phyloP scores from a whole-genome alignment of 1,139 yeast genomes.

The Candida tropicalis region DNA sequence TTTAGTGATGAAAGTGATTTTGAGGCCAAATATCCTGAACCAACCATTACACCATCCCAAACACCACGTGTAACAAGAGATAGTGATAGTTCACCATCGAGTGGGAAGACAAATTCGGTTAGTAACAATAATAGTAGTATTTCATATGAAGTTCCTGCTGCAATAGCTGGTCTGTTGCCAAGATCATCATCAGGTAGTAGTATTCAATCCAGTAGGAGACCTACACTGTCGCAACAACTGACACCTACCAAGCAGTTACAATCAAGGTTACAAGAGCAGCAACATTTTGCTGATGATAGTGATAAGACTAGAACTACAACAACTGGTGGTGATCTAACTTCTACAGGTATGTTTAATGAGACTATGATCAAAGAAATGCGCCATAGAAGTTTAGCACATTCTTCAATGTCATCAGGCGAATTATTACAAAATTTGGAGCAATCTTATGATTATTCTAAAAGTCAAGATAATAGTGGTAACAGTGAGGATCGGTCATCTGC shows the following conservation, averaged over 20 bases:
- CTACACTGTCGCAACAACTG: constrained; percentile 1
- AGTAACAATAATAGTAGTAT: constrained; percentile 2
- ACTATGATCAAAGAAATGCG: constrained; percentile 17
- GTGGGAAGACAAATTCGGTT: constrained; percentile 3
- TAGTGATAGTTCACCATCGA: constrained; percentile 6
- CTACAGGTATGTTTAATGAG: constrained; percentile 12
- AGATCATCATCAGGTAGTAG: constrained; percentile 7
- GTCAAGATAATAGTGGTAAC: constrained; percentile 9
- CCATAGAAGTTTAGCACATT: constrained; percentile 18
- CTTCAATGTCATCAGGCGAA: constrained; percentile 42
- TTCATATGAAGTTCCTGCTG: constrained; percentile 9
- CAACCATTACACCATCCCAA: constrained; percentile 16
- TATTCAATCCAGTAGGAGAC: neutral
- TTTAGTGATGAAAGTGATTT: constrained; percentile 20
- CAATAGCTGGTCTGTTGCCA: constrained; percentile 15
- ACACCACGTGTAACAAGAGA: constrained; percentile 12
- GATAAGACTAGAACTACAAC: neutral
- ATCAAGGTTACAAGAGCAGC: constrained; percentile 4
- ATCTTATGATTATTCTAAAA: constrained; percentile 14
- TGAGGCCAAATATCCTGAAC: constrained; percentile 16
- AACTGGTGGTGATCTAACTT: neutral
- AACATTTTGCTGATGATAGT: constrained; percentile 6
- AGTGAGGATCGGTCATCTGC: neutral
- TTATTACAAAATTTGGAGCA: constrained; percentile 32
- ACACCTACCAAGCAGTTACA: neutral